Evolutionary conservation across 1,284 basidiomycete genomes (phyloP).

Genomic region (Ceratobasidium sp.): DNA sequence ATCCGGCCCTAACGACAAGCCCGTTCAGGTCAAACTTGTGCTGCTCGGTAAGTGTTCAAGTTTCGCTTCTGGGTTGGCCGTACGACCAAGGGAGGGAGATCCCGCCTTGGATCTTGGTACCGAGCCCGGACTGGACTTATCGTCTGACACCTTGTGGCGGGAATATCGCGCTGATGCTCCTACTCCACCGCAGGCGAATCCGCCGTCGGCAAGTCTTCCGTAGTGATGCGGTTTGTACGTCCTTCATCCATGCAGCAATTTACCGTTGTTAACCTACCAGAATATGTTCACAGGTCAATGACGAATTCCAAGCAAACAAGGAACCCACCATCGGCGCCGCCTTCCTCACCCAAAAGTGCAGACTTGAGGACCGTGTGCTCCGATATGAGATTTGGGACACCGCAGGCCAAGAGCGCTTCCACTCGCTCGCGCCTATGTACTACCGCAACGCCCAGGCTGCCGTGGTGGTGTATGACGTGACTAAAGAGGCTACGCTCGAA

Average conservation of each 20-base stretch:
- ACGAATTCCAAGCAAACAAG: slow-evolving; percentile 96
- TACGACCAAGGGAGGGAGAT: neutral
- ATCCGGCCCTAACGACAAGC: slow-evolving; percentile 66
- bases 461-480: slow-evolving; percentile 98
- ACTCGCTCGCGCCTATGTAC: slow-evolving; percentile 96
- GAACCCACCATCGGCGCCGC: slow-evolving; percentile 98
- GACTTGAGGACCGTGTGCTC: slow-evolving; percentile 89
- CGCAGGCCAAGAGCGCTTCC: slow-evolving; percentile 94
- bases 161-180: slow-evolving; percentile 25
- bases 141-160: slow-evolving; percentile 29
- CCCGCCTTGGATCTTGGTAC: too few species aligned
- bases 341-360: slow-evolving; percentile 91
- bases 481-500: slow-evolving; percentile 92
- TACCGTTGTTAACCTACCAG: slow-evolving; percentile 7
- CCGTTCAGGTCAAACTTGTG: slow-evolving; percentile 91
- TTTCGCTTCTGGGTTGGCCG: neutral
- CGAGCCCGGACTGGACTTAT: slow-evolving; percentile 6
- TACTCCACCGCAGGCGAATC: slow-evolving; percentile 79
- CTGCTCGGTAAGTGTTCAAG: slow-evolving; percentile 70
- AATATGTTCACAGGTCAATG: slow-evolving; percentile 69
- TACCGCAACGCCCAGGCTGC: slow-evolving; percentile 99
- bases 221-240: slow-evolving; percentile 96
- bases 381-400: slow-evolving; percentile 98
- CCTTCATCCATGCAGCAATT: slow-evolving; percentile 41
- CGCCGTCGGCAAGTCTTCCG: slow-evolving; percentile 99